Base-by-base conservation (phyloP, 208 protist genomes). In the Leishmania lainsoni region DNA sequence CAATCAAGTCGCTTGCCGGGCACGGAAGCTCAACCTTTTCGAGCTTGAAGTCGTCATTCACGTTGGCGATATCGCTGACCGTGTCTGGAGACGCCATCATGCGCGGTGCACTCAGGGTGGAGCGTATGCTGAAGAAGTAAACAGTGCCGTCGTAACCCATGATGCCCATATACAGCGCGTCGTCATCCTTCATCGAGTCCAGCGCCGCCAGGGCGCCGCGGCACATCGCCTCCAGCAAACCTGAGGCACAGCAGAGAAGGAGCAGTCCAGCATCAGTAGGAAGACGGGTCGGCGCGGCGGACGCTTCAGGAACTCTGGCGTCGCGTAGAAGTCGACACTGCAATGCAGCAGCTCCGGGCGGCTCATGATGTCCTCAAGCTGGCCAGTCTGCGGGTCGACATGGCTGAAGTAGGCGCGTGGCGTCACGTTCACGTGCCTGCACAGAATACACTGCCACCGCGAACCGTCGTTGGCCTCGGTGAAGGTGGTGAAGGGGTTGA, bases 401-500 rank as follows among this genome's bases (percentile, higher is more conserved):
- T 35, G 75, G 82, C 91, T 90, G 81, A 89, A 98, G 85, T 91
- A 91, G 54, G 78, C 79, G 10, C 78, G 56, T 42, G 87, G 79
- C 54, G 93, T 93, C n/a, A 99, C 98, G 89, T 99, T 99, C 9
- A 98, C 39, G 26, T 94, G 69, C 49, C 85, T 83, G 90, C 99
- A 99, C 48, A 99, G 63, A 78, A 97, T 98, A 90, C 99, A 99
- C 81, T 94, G 89, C 98, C 98, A 99, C 66, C 92, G 86, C 6
- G 89, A 81, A 39, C 98, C 98, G 63, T 84, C 82, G 74, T 69
- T 74, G 48, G 65, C 54, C 79, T 99, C 97, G 52, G 94, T 87
- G 78, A 98, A 99, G 5, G 83, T 90, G 42, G 98, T 98, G 89
- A 99, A 99, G 66, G 99, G 98, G 88, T 99, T 99, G 74, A 99